phyloP scores from a whole-genome alignment of 208 protist species.

The Trichomonas tenax region DNA sequence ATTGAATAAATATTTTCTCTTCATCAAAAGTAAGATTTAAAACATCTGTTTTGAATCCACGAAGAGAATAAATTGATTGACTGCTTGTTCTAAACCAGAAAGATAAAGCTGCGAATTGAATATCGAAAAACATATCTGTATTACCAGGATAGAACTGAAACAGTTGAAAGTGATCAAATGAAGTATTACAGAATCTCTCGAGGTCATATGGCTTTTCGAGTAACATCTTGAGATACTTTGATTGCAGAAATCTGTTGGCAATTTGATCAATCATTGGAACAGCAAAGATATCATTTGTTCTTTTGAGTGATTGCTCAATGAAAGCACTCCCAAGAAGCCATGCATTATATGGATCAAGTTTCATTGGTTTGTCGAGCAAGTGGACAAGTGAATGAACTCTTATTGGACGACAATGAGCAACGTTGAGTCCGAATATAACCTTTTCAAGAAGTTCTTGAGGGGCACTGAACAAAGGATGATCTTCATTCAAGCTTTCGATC shows the following conservation, averaged over 20 bases:
- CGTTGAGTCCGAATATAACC: background rate
- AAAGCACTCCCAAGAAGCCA: background rate
- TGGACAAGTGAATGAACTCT: background rate
- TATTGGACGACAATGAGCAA: background rate
- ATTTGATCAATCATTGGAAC: background rate
- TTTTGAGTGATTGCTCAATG: background rate
- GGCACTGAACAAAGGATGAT: background rate
- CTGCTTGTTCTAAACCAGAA: background rate
- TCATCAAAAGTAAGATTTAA: background rate
- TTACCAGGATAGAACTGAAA: background rate
- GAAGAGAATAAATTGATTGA: background rate
- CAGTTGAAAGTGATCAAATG: background rate
- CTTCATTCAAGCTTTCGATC: background rate
- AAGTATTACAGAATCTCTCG: background rate
- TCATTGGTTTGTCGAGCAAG: background rate
- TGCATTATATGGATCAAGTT: background rate
- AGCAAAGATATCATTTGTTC: background rate
- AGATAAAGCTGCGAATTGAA: background rate
- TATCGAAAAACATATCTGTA: background rate
- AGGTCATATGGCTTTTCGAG: background rate
- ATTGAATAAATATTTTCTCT: background rate
- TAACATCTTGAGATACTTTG: background rate
- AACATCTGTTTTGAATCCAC: background rate
- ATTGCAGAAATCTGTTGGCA: background rate
- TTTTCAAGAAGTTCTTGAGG: background rate